Evolutionary conservation across 768 basidiomycete genomes (phyloP), one percentile per base, ranked within the genome.

Genomic region (Leccinum barrowsii): DNA sequence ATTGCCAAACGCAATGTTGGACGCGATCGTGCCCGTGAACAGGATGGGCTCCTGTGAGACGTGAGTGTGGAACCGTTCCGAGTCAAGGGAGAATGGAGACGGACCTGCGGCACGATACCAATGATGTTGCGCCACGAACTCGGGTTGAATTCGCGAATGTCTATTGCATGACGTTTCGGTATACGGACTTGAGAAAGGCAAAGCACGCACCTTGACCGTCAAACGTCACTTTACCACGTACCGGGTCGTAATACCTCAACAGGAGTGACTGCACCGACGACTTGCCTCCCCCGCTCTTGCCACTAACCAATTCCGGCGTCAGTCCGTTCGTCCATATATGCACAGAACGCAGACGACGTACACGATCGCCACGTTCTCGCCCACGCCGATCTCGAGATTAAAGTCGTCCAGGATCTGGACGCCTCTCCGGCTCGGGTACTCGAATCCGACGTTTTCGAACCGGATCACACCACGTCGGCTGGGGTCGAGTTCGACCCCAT

Each of bases 231-330:
- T 80, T 87, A 2, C 94, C 94, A 48, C 80, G 76, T n/a, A 86
- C 77, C 1, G 94, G 94, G 62, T 95, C 93, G 67, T 96, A 96
- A 75, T 93, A 96, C 57, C 93, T 80, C 60, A 94, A 75, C 50
- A 96, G 80, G 19, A 98, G 80, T 11, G 90, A 87, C 66, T 95
- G 93, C 34, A 96, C 80, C 3, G 92, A 94, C 7, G 91, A 94
- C 76, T 98, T 98, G 55, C 96, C 96, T 56, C 92, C 88, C 7
- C 96, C 96, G 65, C 93, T 95, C 71, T 85, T 86, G 2, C 96
- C 96, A 11, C 93, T 95, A 61, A 30, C 10, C 30, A 19, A 10
- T 24, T 49, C 15, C 28, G 4, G 4, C 10, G 21, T 51, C 50
- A 51, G 7, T 22, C 8, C 5, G 12, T 13, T 1, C 24, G 22